Percentiles rank a stretch among this genome's conserved stretches.
These are phyloP conservation scores for Lyophyllum decastes DNA, from an alignment of 768 basidiomycete species.

Conservation along the genomic window DNA sequence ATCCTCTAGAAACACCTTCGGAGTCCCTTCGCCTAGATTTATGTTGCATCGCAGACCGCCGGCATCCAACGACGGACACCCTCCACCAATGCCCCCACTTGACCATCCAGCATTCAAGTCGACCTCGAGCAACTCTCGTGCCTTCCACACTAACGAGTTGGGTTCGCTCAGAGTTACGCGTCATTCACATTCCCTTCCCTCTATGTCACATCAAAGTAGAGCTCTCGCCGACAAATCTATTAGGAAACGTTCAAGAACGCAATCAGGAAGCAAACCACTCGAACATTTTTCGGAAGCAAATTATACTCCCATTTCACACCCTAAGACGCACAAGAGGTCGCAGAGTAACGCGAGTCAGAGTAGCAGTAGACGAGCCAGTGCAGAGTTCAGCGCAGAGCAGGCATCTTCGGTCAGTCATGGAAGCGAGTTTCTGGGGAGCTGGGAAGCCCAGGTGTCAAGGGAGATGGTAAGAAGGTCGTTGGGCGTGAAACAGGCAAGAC, in stretches of 20 bases:
- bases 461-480: slow-evolving; percentile 55
- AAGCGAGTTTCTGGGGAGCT: slow-evolving; percentile 40
- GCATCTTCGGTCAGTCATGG: slow-evolving; percentile 33
- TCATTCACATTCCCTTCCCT: slow-evolving; percentile 25
- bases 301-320: slow-evolving; percentile 10
- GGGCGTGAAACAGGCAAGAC: slow-evolving; percentile 24
- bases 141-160: background rate
- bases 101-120: slow-evolving; percentile 42
- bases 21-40: slow-evolving; percentile 33
- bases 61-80: slow-evolving; percentile 36
- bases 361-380: slow-evolving; percentile 51
- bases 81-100: slow-evolving; percentile 58
- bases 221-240: background rate
- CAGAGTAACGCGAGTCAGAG: slow-evolving; percentile 32
- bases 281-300: slow-evolving; percentile 10
- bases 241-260: slow-evolving; percentile 16
- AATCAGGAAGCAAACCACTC: slow-evolving; percentile 10
- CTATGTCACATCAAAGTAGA: slow-evolving; percentile 16
- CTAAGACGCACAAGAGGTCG: slow-evolving; percentile 24
- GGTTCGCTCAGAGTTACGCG: slow-evolving; percentile 11
- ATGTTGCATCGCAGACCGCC: slow-evolving; percentile 21
- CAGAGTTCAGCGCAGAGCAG: slow-evolving; percentile 56
- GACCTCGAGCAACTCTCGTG: slow-evolving; percentile 1
- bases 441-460: slow-evolving; percentile 61
- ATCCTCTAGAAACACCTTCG: slow-evolving; percentile 35